These are phyloP conservation scores for Kwoniella pini DNA, from an alignment of 768 basidiomycete genomes.

Conservation along the genomic window DNA sequence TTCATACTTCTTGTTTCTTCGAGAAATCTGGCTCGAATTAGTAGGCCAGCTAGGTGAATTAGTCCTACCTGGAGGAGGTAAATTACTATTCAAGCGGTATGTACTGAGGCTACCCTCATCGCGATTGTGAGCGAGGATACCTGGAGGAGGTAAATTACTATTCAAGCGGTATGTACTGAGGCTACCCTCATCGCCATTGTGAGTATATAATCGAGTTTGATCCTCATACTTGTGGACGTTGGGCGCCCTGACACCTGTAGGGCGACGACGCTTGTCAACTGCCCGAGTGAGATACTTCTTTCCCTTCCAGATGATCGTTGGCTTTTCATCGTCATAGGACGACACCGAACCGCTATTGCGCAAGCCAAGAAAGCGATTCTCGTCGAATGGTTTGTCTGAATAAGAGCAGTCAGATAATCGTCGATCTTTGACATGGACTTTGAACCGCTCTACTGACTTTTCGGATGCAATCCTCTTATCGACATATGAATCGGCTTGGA, in stretches of 20 bases:
- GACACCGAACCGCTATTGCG: neutral
- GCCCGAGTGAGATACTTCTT: neutral
- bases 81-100: neutral
- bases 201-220: too few relatives aligned
- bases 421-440: too few relatives aligned
- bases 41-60: conserved; percentile 22
- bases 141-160: conserved; percentile 10
- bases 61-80: conserved; percentile 12
- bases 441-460: too few relatives aligned
- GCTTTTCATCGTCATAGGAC: too few relatives aligned
- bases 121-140: neutral
- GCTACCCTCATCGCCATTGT: neutral
- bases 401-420: neutral
- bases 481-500: conserved; percentile 9
- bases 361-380: neutral
- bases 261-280: neutral
- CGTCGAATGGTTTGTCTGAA: neutral
- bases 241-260: neutral
- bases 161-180: neutral
- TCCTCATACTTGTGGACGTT: too few relatives aligned
- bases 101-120: neutral
- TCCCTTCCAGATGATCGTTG: neutral
- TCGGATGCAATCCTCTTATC: too few relatives aligned
- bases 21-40: conserved; percentile 4
- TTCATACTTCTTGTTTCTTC: neutral